A percentile compares a stretch with the other conserved stretches of the same genome.
Conservation (phyloP, 257 asterid species). For the Solanum paucissectum region DNA sequence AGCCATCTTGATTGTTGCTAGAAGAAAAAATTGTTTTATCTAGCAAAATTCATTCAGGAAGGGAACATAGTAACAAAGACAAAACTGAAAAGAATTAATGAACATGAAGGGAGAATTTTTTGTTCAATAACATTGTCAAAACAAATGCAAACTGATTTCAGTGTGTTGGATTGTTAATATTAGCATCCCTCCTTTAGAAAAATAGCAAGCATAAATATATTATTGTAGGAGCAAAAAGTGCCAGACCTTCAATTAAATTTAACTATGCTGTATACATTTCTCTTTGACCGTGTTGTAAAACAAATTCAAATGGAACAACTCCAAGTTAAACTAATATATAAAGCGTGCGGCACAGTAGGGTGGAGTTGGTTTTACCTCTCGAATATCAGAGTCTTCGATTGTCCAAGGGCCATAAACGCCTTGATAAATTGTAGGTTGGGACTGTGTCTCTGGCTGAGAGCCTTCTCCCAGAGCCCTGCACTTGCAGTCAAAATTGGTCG, state of each 20-base stretch:
- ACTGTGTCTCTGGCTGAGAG: neutral
- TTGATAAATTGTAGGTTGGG: constrained; percentile 29
- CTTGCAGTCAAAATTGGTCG: neutral
- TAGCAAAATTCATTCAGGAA: neutral
- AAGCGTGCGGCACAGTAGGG: neutral
- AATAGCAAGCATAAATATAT: neutral
- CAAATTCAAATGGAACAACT: neutral
- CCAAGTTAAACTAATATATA: neutral
- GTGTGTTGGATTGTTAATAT: neutral
- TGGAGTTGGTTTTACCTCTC: constrained; percentile 32
- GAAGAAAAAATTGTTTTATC: neutral
- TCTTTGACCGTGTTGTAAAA: neutral
- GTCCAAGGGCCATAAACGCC: constrained; percentile 91
- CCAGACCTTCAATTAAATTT: neutral
- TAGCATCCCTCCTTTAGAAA: neutral
- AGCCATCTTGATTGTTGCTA: neutral
- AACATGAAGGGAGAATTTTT: neutral
- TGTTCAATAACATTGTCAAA: neutral
- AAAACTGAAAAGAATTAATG: neutral
- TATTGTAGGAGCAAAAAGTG: neutral
- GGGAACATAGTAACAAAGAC: neutral
- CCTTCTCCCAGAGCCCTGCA: constrained; percentile 35
- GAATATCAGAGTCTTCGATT: constrained; percentile 61
- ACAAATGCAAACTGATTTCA: neutral
- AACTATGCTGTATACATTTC: neutral